Conservation (phyloP, 495 filamentous ascomycete genomes). For the Penicillium robsamsonii region DNA sequence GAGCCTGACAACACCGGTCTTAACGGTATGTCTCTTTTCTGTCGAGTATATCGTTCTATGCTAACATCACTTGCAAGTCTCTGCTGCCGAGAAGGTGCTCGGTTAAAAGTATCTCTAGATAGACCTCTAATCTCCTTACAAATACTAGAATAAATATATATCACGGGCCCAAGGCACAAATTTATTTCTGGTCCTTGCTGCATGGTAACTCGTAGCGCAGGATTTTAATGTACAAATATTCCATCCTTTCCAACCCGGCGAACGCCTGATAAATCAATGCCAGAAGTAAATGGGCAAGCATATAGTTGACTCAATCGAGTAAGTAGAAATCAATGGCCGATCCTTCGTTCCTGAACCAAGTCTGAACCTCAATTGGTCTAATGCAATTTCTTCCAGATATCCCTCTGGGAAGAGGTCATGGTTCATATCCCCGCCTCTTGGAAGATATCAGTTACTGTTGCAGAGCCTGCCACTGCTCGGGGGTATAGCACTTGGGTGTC, state of each 20-base stretch:
- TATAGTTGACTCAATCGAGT: background rate
- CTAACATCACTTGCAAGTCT: conserved; percentile 47
- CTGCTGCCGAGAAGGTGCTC: conserved; percentile 71
- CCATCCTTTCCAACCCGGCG: conserved; percentile 11
- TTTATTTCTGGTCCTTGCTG: conserved; percentile 5
- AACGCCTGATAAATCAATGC: conserved; percentile 14
- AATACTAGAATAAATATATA: conserved; percentile 10
- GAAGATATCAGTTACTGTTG: conserved; percentile 37
- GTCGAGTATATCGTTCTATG: conserved; percentile 1
- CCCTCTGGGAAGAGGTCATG: background rate
- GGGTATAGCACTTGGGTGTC: conserved; percentile 95
- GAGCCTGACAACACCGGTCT: conserved; percentile 95
- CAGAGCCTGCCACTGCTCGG: conserved; percentile 85
- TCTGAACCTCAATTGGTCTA: background rate
- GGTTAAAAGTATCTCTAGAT: conserved; percentile 37
- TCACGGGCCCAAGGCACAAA: background rate
- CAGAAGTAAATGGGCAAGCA: background rate
- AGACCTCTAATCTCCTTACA: conserved; percentile 2
- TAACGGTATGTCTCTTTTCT: conserved; percentile 55
- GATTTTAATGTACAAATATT: conserved; percentile 13
- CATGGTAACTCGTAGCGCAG: conserved; percentile 1
- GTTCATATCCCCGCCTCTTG: background rate
- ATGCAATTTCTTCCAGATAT: background rate
- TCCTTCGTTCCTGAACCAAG: background rate
- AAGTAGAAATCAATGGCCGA: background rate